Conservation (phyloP, 495 filamentous ascomycete genomes). For the Talaromyces adpressus region DNA sequence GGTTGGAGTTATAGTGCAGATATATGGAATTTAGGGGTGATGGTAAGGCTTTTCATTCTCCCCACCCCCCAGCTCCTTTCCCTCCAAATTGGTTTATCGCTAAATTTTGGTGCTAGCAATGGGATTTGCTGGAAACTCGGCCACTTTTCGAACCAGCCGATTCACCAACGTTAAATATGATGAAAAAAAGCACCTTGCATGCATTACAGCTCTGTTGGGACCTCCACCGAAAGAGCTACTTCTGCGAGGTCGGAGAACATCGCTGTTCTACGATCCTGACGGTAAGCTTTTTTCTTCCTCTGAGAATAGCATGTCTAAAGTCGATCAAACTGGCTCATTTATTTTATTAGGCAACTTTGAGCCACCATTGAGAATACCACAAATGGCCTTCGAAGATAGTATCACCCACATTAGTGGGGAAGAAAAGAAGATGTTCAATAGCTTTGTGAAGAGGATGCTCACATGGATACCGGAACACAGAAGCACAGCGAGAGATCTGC, state of each 20-base stretch:
- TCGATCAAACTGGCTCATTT: too few species aligned
- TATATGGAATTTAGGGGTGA: constrained; percentile 38
- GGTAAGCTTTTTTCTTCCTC: constrained; percentile 3
- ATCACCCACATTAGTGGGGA: too few species aligned
- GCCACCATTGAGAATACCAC: too few species aligned
- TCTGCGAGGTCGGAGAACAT: constrained; percentile 14
- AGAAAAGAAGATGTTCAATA: too few species aligned
- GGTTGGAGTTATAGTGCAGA: constrained; percentile 32
- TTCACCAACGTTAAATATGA: constrained; percentile 16
- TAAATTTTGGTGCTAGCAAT: background rate
- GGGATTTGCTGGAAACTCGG: constrained; percentile 23
- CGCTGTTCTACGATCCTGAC: constrained; percentile 15
- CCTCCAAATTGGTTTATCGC: background rate
- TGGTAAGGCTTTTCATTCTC: constrained; percentile 18
- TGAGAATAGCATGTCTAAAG: too few species aligned
- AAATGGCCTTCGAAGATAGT: too few species aligned
- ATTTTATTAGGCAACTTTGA: too few species aligned
- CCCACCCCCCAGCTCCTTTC: background rate
- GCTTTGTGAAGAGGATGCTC: too few species aligned
- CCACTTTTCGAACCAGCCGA: constrained; percentile 20
- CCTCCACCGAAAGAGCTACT: constrained; percentile 22
- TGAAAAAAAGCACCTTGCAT: constrained; percentile 21
- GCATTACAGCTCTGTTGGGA: constrained; percentile 32
- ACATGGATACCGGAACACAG: too few species aligned
- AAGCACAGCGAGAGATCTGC: too few species aligned